Conservation (phyloP, 352 stramenopile genomes). For the Phytophthora sojae region DNA sequence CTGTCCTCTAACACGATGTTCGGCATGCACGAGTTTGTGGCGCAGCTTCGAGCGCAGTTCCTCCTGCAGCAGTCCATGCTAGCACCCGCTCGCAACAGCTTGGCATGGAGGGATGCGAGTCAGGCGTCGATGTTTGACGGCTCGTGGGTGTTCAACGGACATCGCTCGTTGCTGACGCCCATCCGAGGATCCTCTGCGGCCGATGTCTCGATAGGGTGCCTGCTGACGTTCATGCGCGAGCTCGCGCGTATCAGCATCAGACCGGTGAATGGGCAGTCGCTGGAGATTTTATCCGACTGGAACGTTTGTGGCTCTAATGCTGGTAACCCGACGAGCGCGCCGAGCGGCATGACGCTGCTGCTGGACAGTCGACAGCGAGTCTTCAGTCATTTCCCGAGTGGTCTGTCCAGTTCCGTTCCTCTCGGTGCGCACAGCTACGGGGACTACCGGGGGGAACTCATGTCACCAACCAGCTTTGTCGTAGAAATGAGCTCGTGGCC, state of each 20-base stretch:
- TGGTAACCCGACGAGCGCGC: not conserved
- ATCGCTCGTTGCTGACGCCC: slow-evolving; percentile 24
- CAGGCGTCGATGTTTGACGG: slow-evolving; percentile 35
- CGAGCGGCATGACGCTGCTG: slow-evolving; percentile 38
- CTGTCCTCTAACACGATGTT: slow-evolving; percentile 44
- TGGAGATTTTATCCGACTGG: slow-evolving; percentile 34
- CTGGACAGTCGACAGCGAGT: slow-evolving; percentile 50
- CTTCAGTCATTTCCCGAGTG: slow-evolving; percentile 56
- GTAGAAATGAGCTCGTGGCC: slow-evolving; percentile 47
- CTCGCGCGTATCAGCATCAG: slow-evolving; percentile 35
- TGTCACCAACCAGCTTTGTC: slow-evolving; percentile 36
- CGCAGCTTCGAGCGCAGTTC: slow-evolving; percentile 46
- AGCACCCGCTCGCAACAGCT: not conserved
- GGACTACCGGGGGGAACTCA: slow-evolving; percentile 55
- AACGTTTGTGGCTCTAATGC: slow-evolving; percentile 17
- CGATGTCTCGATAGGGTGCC: slow-evolving; percentile 29
- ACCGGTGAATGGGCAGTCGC: slow-evolving; percentile 23
- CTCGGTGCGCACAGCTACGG: slow-evolving; percentile 44
- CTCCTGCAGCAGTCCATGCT: slow-evolving; percentile 22
- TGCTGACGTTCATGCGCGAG: slow-evolving; percentile 45
- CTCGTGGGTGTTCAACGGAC: slow-evolving; percentile 37
- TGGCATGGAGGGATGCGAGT: slow-evolving; percentile 1
- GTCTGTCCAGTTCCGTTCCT: slow-evolving; percentile 45
- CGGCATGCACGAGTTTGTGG: slow-evolving; percentile 46
- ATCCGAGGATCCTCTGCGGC: slow-evolving; percentile 17